Evolutionary conservation across 768 basidiomycete species (phyloP), one percentile per base, ranked within the genome.

Genomic region (Psilocybe subaeruginosa): DNA sequence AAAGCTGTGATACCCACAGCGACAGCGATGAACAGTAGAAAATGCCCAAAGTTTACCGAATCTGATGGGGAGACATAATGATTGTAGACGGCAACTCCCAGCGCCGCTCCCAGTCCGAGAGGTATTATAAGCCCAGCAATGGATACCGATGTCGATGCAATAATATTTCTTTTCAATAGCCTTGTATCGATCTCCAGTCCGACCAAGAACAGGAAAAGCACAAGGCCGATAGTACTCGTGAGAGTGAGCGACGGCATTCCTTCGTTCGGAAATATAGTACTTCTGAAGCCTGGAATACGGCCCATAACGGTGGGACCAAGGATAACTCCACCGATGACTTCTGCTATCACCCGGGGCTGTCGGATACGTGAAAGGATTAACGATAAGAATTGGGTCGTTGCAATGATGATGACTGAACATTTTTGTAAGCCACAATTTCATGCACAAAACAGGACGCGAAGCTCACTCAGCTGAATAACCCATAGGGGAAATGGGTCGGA

Each of bases 321-420:
- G 17, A 98, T 68, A 65, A 99, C 87, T 17, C 97, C 97, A 0
- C 89, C 93, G 58, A 98, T 85, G 61, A 97, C 90, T 72, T 98
- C 96, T 41, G 95, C 88, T 55, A 97, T 94, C 61, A 98, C 96
- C 19, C 89, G 82, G 1, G 97, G 97, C 69, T 98, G 96, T 37
- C 85, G 87, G 39, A 97, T 85, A 56, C 82, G 87, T 6, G 78
- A 72, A 17, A 97, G 79, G 53, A 84, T 60, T 19, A 91, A 72
- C 0, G 85, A 81, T 8, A 98, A 85, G 7, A 90, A 60, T 69
- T 95, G 92, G 43, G 88, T 86, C 81, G 95, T 87, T 33, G 75
- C 76, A 58, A 97, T 81, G 76, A 99, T 95, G 65, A 98, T 84
- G 51, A 90, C 90, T 86, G 74, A 8, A 50, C 27, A 47, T 9